phyloP scores from a whole-genome alignment of 1,284 basidiomycete genomes.

The Cystobasidium pallidum region DNA sequence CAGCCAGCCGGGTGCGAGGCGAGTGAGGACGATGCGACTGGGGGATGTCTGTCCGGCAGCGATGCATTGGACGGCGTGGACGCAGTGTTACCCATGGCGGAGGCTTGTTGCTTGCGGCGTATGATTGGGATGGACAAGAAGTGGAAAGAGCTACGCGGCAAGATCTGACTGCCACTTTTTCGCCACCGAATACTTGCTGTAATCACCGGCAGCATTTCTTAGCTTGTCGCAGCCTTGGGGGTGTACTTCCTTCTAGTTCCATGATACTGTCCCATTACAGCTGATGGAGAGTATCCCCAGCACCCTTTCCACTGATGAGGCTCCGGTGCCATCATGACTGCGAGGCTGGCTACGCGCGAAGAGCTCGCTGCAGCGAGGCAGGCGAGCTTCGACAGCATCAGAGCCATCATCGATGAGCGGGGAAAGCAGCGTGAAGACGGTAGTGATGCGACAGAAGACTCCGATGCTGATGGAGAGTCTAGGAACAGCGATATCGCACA shows the following conservation, averaged over 20 bases:
- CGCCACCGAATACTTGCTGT: too few relatives aligned
- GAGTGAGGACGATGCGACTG: constrained; percentile 20
- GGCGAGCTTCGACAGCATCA: constrained; percentile 10
- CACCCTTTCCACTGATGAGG: not conserved
- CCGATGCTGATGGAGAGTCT: not conserved
- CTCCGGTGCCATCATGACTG: not conserved
- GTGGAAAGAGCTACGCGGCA: not conserved
- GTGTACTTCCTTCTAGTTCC: too few relatives aligned
- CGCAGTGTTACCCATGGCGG: constrained; percentile 34
- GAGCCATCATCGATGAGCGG: constrained; percentile 25
- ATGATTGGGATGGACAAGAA: constrained; percentile 1
- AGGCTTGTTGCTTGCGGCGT: not conserved
- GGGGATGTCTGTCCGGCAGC: constrained; percentile 10
- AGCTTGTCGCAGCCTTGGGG: too few relatives aligned
- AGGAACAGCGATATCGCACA: constrained; percentile 2
- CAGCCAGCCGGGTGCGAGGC: constrained; percentile 36
- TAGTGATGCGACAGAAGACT: not conserved
- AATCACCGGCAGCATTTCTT: too few relatives aligned
- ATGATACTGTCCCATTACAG: too few relatives aligned
- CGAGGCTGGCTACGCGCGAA: constrained; percentile 2
- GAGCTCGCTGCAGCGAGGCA: not conserved
- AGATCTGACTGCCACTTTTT: too few relatives aligned
- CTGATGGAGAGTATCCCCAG: not conserved
- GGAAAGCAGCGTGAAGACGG: not conserved
- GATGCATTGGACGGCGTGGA: constrained; percentile 15